Base-by-base conservation (phyloP, 1,284 basidiomycete species). In the Meripilus lineatus region DNA sequence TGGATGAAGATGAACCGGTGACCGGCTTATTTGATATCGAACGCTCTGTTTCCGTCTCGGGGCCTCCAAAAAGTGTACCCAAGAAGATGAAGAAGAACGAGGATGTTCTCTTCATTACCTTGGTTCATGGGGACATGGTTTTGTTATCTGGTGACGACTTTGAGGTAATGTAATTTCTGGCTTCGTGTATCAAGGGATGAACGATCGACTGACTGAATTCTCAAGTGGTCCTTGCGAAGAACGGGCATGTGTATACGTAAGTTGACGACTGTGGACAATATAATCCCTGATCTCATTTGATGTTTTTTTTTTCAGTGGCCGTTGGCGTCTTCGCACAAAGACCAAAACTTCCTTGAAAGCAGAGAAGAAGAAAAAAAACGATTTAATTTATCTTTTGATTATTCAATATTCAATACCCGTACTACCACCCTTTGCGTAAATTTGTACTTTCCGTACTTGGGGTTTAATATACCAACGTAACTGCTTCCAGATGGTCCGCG, bases 111-210 rank as follows among this genome's bases (percentile, higher is more conserved):
- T 61, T 67, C 17, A 49, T 79, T 21, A 74, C 71, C 10, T 63
- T 82, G 41, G 69, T 80, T 18, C 80, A 82, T 51, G 79, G 79
- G 0, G 79, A 82, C 55, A 59, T 72, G 42, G 51, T 77, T 5
- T 53, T 79, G 26, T 58, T 81, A 32, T 63, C 49, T 20, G 77
- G 78, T 2, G 70, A 72, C 46, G 67, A 73, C 26, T 77, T 77
- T 46, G 72, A 79, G 68, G 80, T 79, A 50, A 5, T 17, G 18
- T 8, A 11, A 13, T 15, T 20, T 21, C 15, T 20, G 11, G 14
- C n/a, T 23, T 45, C 26, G 24, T 25, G 15, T 13, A 11, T 18
- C 20, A n/a, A n/a, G 17, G 24, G 17, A 24, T 20, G 35, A 32
- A 15, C 6, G 14, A 7, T 28, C 23, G 7, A 23, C 39, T 47